Conservation (phyloP, 306 rosid genomes). For the Trifolium repens region DNA sequence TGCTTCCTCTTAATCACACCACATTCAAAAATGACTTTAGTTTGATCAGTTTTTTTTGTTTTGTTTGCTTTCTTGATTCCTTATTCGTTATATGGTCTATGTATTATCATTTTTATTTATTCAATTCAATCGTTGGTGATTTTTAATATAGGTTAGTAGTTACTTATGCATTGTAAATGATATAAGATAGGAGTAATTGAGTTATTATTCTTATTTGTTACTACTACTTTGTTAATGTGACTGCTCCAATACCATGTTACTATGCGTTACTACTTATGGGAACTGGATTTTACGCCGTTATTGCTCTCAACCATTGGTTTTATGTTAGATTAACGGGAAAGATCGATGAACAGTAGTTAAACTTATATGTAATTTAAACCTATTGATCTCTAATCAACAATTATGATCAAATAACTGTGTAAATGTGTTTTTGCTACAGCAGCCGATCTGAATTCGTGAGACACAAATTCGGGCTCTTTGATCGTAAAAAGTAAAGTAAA, state of each 20-base stretch:
- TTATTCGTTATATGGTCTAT: neutral
- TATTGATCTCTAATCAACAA: too few species aligned
- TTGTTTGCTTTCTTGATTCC: neutral
- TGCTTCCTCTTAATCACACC: constrained; percentile 18
- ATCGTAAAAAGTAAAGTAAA: too few species aligned
- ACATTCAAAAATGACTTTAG: neutral
- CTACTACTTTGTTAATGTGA: neutral
- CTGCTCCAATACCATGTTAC: neutral
- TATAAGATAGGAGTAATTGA: neutral
- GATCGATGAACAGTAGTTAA: too few species aligned
- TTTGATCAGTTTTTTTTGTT: neutral
- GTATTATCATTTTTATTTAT: neutral
- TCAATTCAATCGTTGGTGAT: neutral
- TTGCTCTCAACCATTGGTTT: too few species aligned
- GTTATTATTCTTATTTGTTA: neutral
- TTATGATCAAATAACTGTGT: too few species aligned
- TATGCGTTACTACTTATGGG: too few species aligned
- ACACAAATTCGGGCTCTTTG: neutral
- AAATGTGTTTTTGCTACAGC: too few species aligned
- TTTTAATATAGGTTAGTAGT: neutral
- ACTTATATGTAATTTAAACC: too few species aligned
- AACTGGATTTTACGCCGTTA: too few species aligned
- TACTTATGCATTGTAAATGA: neutral
- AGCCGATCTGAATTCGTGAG: neutral
- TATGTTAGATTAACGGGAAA: too few species aligned